phyloP scores from a whole-genome alignment of 352 stramenopile genomes.

The Phytophthora agathidicida region DNA sequence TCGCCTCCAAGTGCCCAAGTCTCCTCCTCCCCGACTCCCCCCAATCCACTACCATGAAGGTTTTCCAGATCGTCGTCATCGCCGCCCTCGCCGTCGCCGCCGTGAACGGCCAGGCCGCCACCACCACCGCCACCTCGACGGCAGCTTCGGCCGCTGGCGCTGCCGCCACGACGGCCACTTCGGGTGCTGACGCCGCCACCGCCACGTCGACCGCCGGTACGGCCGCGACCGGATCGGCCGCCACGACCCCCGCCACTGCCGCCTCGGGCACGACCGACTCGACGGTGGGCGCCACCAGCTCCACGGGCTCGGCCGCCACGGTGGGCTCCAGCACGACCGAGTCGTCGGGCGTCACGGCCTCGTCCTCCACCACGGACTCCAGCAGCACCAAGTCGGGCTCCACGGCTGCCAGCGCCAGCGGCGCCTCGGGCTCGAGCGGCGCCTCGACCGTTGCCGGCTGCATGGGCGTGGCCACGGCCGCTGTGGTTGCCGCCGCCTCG shows the following conservation, averaged over 20 bases:
- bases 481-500: constrained; percentile 19
- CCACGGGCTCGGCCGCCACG: constrained; percentile 11
- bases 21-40: not conserved
- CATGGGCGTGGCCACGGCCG: constrained; percentile 27
- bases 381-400: constrained; percentile 8
- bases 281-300: constrained; percentile 15
- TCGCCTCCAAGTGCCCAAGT: constrained; percentile 19
- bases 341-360: constrained; percentile 13
- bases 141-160: constrained; percentile 1
- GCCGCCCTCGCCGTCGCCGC: constrained; percentile 32
- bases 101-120: constrained; percentile 28
- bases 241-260: not conserved
- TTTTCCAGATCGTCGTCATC: constrained; percentile 36
- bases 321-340: constrained; percentile 18
- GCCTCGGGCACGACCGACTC: constrained; percentile 14
- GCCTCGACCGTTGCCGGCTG: constrained; percentile 20
- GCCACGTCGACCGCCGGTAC: constrained; percentile 2
- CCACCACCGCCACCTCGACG: constrained; percentile 11
- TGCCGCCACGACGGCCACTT: constrained; percentile 1
- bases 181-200: constrained; percentile 2
- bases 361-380: constrained; percentile 4
- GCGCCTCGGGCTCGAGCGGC: constrained; percentile 30
- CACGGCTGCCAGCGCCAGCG: constrained; percentile 9
- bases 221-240: not conserved
- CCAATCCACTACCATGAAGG: constrained; percentile 26